phyloP scores from a whole-genome alignment of 441 rosid genomes.

The Manihot esculenta region DNA sequence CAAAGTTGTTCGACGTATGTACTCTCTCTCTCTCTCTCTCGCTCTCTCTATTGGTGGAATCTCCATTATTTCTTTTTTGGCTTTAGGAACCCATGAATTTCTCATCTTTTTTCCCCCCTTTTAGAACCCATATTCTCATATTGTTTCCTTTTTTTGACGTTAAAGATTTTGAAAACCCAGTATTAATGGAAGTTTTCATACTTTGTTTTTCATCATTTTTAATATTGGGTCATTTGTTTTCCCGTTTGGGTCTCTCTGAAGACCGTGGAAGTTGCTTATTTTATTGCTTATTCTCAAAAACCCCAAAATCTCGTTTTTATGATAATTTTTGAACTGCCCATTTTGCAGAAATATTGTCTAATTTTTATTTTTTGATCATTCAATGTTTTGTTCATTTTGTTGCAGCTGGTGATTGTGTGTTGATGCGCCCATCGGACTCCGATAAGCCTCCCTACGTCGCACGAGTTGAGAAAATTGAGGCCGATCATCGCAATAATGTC shows the following conservation, averaged over 20 bases:
- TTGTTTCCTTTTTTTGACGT: too few species aligned
- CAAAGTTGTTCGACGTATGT: conserved; percentile 65
- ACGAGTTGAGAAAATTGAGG: conserved; percentile 72
- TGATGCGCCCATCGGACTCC: conserved; percentile 85
- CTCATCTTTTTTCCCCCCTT: neutral
- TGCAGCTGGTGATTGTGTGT: conserved; percentile 74
- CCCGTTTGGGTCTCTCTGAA: neutral
- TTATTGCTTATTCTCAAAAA: neutral
- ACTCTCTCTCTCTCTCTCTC: conserved; percentile 1
- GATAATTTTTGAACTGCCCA: neutral
- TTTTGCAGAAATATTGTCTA: neutral
- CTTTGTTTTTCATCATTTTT: neutral
- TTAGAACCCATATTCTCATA: neutral
- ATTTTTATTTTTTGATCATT: neutral
- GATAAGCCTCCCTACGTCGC: conserved; percentile 80
- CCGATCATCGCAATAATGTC: conserved; percentile 68
- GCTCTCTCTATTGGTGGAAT: neutral
- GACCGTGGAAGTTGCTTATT: neutral
- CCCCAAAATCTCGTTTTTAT: neutral
- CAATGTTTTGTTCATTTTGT: conserved; percentile 11
- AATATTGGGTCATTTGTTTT: neutral
- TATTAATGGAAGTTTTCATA: neutral
- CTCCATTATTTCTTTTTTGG: neutral
- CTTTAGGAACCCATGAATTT: neutral
- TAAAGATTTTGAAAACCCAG: neutral